Base-by-base conservation (phyloP, 805 yeast species). In the Lipomyces mesembrius region DNA sequence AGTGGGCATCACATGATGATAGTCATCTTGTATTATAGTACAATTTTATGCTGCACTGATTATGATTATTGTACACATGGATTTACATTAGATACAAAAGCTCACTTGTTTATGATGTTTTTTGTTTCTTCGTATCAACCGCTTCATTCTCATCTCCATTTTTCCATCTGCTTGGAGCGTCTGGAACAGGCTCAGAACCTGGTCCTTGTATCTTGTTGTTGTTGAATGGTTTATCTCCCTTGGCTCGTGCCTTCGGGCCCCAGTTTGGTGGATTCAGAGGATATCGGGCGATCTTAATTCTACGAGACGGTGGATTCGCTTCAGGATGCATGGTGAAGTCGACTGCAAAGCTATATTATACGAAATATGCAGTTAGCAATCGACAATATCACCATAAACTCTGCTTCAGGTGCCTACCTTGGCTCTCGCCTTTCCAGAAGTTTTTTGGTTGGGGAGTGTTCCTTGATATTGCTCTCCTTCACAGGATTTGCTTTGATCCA, bases 221-320 rank as follows among this genome's bases (percentile, higher is more conserved):
- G 35, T 55, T 37, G 20, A 20, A 53, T 14, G 51, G 57, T 25
- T 59, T 53, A 49, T 66, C 67, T 39, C 68, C 72, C 29, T 63
- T 68, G 9, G 96, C 96, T 74, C 89, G 87, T 2, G 97, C 87
- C 79, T 90, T 91, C 49, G 98, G 99, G 1, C 99, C 99, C 99
- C 99, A 95, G 76, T 91, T 88, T 76, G 90, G 91, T 17, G 99
- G 99, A 75, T 93, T 94, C 75, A 88, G 92, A 76, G 93, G 99
- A 78, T 84, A 94, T 73, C 97, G 83, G 14, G 92, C 92, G 75
- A 94, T 85, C 78, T 92, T 92, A 66, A 91, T 83, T 70, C 85
- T 87, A 74, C 97, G 83, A 62, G 91, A 80, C 63, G 92, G 79
- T 59, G 80, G 82, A 22, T 80, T 82, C 66, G 92, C 85, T 78